Base-by-base conservation (phyloP, 2,329 filamentous ascomycete genomes). In the Aspergillus aculeatus region DNA sequence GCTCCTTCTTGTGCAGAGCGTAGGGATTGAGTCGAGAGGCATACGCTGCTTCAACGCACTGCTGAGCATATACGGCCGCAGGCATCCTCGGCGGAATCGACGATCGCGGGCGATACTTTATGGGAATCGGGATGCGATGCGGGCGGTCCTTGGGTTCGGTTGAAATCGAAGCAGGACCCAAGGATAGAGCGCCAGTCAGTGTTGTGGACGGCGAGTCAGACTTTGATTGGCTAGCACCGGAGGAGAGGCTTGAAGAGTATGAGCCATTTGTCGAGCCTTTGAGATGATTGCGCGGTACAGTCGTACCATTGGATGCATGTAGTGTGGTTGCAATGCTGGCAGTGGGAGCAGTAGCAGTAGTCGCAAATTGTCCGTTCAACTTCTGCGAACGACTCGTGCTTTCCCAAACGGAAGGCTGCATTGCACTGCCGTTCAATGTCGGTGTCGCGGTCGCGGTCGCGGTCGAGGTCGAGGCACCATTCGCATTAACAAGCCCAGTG, bases 1-100 rank as follows among this genome's bases (percentile, higher is more conserved):
- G 93, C 75, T 99, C 95, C 63, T 91, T 88, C 26, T 85, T 83
- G 75, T 98, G 92, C 44, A 99, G 79, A 11, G 90, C 88, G 75
- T 95, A 98, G 0, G 95, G 94, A 65, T 94, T 94, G 1, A 99
- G 82, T 59, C 95, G 84, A 47, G 92, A 97, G 9, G 91, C 89
- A 75, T 96, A 91, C 56, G 94, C 95, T 12, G 94, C 94, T 56
- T 89, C 84, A 60, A 96, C 89, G 72, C 92, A 96, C 78, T 99
- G 92, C 64, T 88, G 86, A n/a, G 92, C 94, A 77, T 96, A 97
- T 61, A 94, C 87, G 54, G 86, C 82, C 29, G 86, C 83, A 16
- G 89, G 82, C 50, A 98, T 75, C 62, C 89, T 84, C 57, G 85
- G 80, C 16, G 94, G 93, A 69, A 99, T 93, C 16, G 94, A 96